phyloP scores from a whole-genome alignment of 106 monocot species.

The Ottelia alismoides region DNA sequence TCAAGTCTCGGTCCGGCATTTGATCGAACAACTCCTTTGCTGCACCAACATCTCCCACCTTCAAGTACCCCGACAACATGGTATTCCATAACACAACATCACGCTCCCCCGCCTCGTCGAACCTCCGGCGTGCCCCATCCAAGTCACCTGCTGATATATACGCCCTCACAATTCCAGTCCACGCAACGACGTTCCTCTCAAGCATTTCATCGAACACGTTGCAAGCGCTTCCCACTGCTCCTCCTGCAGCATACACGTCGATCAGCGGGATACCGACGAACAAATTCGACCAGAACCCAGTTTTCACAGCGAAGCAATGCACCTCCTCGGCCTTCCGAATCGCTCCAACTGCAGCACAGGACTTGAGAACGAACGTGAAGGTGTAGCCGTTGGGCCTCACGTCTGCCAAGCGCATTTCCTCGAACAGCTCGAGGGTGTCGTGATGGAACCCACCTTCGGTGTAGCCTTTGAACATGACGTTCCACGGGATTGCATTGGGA shows the following conservation, averaged over 20 bases:
- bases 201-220: conserved; percentile 45
- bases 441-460: too few relatives aligned
- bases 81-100: conserved; percentile 48
- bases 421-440: too few relatives aligned
- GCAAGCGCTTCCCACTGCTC: conserved; percentile 1
- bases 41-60: conserved; percentile 21
- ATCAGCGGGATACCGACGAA: conserved; percentile 43
- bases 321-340: conserved; percentile 16
- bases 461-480: too few relatives aligned
- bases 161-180: conserved; percentile 27
- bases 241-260: conserved; percentile 28
- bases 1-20: conserved; percentile 39
- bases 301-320: conserved; percentile 32
- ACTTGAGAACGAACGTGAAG: conserved; percentile 44
- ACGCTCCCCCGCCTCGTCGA: conserved; percentile 17
- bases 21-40: conserved; percentile 28
- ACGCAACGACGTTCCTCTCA: conserved; percentile 31
- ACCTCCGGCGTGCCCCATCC: conserved; percentile 14
- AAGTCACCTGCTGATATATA: conserved; percentile 28
- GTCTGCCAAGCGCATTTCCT: conserved; percentile 22
- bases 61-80: conserved; percentile 33
- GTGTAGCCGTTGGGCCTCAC: conserved; percentile 31
- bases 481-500: too few relatives aligned
- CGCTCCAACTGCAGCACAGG: conserved; percentile 8
- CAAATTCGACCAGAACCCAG: conserved; percentile 22